Conservation (phyloP, 805 yeast genomes). For the Kuraishia hungarica region DNA sequence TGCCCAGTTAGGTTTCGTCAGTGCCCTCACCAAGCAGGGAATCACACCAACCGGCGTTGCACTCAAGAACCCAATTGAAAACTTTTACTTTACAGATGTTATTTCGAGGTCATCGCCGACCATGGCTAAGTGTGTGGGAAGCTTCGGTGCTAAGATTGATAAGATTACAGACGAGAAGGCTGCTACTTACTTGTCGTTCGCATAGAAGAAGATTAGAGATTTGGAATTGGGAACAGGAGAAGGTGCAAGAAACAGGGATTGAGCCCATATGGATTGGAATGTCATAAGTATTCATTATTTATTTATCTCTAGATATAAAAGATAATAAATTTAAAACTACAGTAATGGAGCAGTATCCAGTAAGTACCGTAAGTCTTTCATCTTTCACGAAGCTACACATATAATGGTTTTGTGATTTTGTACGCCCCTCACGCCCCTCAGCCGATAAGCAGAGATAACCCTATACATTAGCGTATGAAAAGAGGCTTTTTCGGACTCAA, state of each 20-base stretch:
- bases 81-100: conserved; percentile 84
- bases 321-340: too few relatives aligned
- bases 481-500: neutral
- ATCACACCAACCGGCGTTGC: conserved; percentile 32
- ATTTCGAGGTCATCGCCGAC: conserved; percentile 83
- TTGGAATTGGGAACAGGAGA: neutral
- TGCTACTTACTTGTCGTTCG: neutral
- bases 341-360: too few relatives aligned
- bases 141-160: conserved; percentile 61
- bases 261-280: neutral
- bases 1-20: conserved; percentile 47
- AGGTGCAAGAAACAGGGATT: neutral
- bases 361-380: too few relatives aligned
- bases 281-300: neutral
- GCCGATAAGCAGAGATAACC: neutral
- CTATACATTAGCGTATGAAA: neutral
- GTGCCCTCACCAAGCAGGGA: conserved; percentile 20
- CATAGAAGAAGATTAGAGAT: neutral
- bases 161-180: conserved; percentile 42
- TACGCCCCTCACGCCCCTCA: too few relatives aligned
- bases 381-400: too few relatives aligned
- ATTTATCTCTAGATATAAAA: neutral
- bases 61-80: conserved; percentile 64
- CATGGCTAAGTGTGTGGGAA: conserved; percentile 78
- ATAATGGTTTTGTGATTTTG: neutral